Base-by-base conservation (phyloP, 176 grass and related monocot species). In the Zea luxurians region DNA sequence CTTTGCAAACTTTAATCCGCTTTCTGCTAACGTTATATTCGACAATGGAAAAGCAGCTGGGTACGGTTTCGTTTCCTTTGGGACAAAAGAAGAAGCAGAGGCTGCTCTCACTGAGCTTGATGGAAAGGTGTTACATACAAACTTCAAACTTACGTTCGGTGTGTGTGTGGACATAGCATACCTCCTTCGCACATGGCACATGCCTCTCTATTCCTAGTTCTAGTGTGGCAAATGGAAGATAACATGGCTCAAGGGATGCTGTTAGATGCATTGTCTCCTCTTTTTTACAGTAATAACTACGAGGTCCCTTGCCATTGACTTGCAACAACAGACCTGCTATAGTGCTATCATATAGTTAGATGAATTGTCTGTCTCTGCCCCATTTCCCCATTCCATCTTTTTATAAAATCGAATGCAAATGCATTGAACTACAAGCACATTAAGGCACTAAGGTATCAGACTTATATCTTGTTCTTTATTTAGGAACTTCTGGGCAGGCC, bases 61-160 rank as follows among this genome's bases (percentile, higher is more conserved):
- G n/a, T 98, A 94, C 35, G 87, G 96, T 61, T 98, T 98, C 89
- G 96, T 94, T 80, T 82, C 70, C 61, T 98, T 94, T 68, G 87
- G 78, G 48, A 94, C 92, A 53, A 83, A 90, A 71, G 85, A 87
- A 68, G 91, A 94, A 77, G 95, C 85, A 12, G 92, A 92, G 50
- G 61, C 65, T 52, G 92, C 96, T 82, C 82, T 98, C 78, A 78
- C 44, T 79, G 91, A 94, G 70, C 88, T 98, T 62, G 77, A 98
- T 83, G 92, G 87, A 44, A 94, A 98, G 95, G 95, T 98, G 37
- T 71, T 37, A 82, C 40, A 16, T 61, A 38, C 20, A 52, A 27
- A 54, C 37, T 63, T 45, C 61, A 27, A 2, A 21, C 12, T 84
- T 47, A 13, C 3, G 2, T 82, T 88, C 52, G 77, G 62, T 68